Base-by-base conservation (phyloP, 1,284 basidiomycete species). In the Heterobasidion occidentale region DNA sequence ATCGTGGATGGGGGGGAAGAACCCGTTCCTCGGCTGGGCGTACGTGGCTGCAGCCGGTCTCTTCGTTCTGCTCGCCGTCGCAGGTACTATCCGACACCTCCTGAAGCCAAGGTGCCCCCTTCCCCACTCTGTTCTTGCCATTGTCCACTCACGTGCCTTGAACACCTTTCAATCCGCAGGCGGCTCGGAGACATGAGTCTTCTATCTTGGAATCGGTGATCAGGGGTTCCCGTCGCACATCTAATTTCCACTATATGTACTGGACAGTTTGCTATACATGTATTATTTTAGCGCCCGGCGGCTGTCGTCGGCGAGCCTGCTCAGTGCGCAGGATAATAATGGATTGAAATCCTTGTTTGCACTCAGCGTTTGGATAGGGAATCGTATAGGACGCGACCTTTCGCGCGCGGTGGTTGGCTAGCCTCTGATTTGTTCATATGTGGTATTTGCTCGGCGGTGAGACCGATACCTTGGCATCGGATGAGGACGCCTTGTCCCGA, bases 1-100 rank as follows among this genome's bases (percentile, higher is more conserved):
- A 3, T 92, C 94, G 1, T 99, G 96, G 94, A 92, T 98, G 65
- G 97, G 97, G 19, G 97, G 97, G 34, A 94, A 96, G 74, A 96
- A 96, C 66, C 86, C 94, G 1, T 98, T 99, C 85, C 78, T 99
- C 27, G 97, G 97, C 8, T 94, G 94, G 86, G 91, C 94, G 3
- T 99, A 98, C 68, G 89, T 99, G 55, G 94, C 87, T 17, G 86
- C 94, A 0, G 89, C 94, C 1, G 85, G 80, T 9, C 76, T 98
- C 17, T 97, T 97, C 67, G 86, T 98, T 35, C 74, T 92, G 11
- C 81, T 99, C 36, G 95, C 93, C 6, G 71, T 98, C 54, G 77
- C 86, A 11, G 94, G 97, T 34, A 93, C 94, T n/a, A 83, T 91
- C 56, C 80, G 94, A 59, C 95, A 99, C 74, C 75, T 98, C 60